Evolutionary conservation across 2,329 filamentous ascomycete genomes (phyloP), one percentile per base, ranked within the genome.

Genomic region (Tetracladium maxilliforme): DNA sequence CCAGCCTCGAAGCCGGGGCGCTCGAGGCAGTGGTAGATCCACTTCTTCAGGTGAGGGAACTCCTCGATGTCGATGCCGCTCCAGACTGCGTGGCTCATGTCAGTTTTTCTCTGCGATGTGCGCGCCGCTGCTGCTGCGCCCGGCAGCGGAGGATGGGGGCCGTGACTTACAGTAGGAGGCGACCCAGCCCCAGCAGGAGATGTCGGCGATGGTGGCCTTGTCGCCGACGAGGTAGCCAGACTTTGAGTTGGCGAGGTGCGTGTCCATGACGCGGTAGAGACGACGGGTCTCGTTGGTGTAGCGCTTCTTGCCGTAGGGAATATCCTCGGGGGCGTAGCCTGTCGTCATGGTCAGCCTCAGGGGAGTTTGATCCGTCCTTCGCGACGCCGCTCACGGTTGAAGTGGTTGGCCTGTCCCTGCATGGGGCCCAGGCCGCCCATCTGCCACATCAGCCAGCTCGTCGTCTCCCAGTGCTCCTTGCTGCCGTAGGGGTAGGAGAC

Each of bases 341-440:
- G n/a, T n/a, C n/a, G n/a, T n/a, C n/a, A n/a, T n/a, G n/a, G n/a
- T n/a, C n/a, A n/a, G n/a, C n/a, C n/a, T n/a, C n/a, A n/a, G n/a
- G n/a, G n/a, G n/a, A n/a, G n/a, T n/a, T n/a, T n/a, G n/a, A n/a
- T n/a, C n/a, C n/a, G n/a, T n/a, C n/a, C n/a, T n/a, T n/a, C n/a
- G n/a, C n/a, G n/a, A n/a, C n/a, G n/a, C n/a, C n/a, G n/a, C n/a
- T n/a, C n/a, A n/a, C 80, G 68, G 23, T 56, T 58, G 51, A 92
- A 92, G 52, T 92, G 82, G 49, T 90, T 84, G 26, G 81, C 66
- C 48, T 92, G 81, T 22, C 66, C 76, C 43, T 87, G 80, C 79
- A 86, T 87, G 2, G 81, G 81, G 0, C 80, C 80, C 2, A 86
- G 56, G 3, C 81, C 81, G 3, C 73, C 76, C 52, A 86, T 87